Base-by-base conservation (phyloP, 768 basidiomycete genomes). In the Stropharia rugosoannulata region DNA sequence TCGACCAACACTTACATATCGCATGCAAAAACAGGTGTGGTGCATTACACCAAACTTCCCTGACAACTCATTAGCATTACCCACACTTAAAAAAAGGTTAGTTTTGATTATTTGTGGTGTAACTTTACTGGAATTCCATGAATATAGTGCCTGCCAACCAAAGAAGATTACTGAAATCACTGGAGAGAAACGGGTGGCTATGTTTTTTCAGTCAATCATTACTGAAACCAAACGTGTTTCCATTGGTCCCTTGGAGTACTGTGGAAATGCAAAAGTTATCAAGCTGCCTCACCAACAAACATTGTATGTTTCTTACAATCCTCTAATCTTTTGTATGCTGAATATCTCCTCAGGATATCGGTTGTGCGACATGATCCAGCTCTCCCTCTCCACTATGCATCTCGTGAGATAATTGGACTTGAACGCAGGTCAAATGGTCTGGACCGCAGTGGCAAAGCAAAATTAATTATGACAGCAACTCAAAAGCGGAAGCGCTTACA, bases 191-290 rank as follows among this genome's bases (percentile, higher is more conserved):
- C 55, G 47, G 1, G 4, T 41, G 8, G 22, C 11, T 5, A 42
- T 50, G 39, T 39, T 56, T 1, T 56, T 56, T 19, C 18, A 15
- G 12, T 15, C 13, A 5, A 56, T 56, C 27, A 47, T 56, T 13
- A 2, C 29, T 18, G 27, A 52, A 2, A 53, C 32, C 1, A 15
- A 32, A 11, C 18, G 27, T 1, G 56, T 54, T 22, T 51, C 56
- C 4, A 53, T 58, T 52, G 56, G 56, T 5, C 56, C 56, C 1
- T 36, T 58, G n/a, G 56, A 58, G 36, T 58, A 58, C 32, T 58
- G 56, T 53, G 56, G 56, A 27, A 45, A 58, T 53, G 56, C 51
- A 3, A 35, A 15, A 7, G 44, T 58, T 7, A 35, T 58, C 29
- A 11, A 35, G 13, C 15, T 16, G 10, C 22, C 43, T 15, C 52